Conservation (phyloP, 164 flowering plant species). For the Chloranthus sessilifolius region DNA sequence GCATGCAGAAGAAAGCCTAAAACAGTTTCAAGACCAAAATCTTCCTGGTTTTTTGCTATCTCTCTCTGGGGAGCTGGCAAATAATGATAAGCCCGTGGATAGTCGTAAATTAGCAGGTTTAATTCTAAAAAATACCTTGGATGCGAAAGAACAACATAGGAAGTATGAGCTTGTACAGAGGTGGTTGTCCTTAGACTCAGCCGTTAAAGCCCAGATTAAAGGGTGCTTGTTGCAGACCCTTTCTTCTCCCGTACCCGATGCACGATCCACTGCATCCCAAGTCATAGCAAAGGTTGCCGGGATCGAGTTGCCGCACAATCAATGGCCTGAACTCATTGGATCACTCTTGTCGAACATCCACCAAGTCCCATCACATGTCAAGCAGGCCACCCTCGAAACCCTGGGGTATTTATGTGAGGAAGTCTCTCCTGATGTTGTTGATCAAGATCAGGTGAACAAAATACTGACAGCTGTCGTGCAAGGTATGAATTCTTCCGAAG, state of each 20-base stretch:
- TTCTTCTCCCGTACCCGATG: conserved; percentile 39
- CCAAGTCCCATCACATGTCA: conserved; percentile 44
- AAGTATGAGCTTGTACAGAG: conserved; percentile 54
- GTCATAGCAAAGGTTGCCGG: conserved; percentile 62
- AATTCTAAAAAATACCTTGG: conserved; percentile 55
- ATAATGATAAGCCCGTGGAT: conserved; percentile 58
- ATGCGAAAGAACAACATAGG: conserved; percentile 56
- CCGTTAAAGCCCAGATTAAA: conserved; percentile 41
- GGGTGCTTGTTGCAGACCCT: conserved; percentile 40
- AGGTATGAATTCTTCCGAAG: conserved; percentile 49
- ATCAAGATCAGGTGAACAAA: conserved; percentile 55
- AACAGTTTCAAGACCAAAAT: conserved; percentile 59
- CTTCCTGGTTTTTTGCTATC: conserved; percentile 49
- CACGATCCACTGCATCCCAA: conserved; percentile 60
- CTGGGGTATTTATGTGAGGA: conserved; percentile 66
- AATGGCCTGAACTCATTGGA: conserved; percentile 55
- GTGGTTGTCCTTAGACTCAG: conserved; percentile 44
- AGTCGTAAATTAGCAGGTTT: conserved; percentile 62
- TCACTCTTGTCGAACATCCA: conserved; percentile 43
- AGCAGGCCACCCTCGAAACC: conserved; percentile 54
- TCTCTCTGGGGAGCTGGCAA: conserved; percentile 51
- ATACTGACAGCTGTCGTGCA: conserved; percentile 65
- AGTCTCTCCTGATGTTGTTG: conserved; percentile 52
- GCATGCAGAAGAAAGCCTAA: conserved; percentile 54
- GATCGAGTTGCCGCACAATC: conserved; percentile 56